These are phyloP conservation scores for Magnolia changhungtana DNA, from an alignment of 164 flowering plant species.

Conservation along the genomic window DNA sequence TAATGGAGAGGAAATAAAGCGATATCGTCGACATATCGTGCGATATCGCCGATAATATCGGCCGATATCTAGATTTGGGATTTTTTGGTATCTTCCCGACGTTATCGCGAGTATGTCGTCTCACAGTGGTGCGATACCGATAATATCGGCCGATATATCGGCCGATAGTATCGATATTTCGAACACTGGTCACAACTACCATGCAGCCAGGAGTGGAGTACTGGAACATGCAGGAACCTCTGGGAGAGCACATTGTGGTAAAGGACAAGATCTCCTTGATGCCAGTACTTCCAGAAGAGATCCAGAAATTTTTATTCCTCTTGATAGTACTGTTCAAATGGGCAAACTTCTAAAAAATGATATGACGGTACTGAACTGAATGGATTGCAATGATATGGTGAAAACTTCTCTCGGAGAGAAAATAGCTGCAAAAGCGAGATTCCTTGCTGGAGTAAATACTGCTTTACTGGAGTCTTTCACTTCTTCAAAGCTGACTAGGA, in stretches of 20 bases:
- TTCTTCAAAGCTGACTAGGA: slow-evolving; percentile 11
- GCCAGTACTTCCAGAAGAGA: slow-evolving; percentile 3
- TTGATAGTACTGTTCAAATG: slow-evolving; percentile 5
- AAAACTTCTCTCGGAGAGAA: slow-evolving; percentile 6
- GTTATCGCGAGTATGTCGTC: too few species aligned
- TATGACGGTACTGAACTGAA: background rate
- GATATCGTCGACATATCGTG: too few species aligned
- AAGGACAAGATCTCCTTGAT: slow-evolving; percentile 5
- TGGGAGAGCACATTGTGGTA: slow-evolving; percentile 5
- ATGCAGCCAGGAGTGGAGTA: background rate
- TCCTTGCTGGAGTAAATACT: background rate
- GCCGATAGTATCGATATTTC: too few species aligned
- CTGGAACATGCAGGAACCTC: background rate
- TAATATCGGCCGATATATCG: too few species aligned
- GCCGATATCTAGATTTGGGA: too few species aligned
- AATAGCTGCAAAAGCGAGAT: slow-evolving; percentile 10
- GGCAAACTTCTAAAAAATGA: background rate
- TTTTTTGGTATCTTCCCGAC: too few species aligned
- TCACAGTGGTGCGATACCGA: too few species aligned
- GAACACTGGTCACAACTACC: background rate
- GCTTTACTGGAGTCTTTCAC: slow-evolving; percentile 9
- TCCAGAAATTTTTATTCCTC: background rate
- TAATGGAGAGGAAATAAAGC: too few species aligned
- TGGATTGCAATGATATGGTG: slow-evolving; percentile 1
- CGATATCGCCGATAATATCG: too few species aligned